Base-by-base conservation (phyloP, 768 basidiomycete genomes). In the Pilatotrama ljubarskyi region DNA sequence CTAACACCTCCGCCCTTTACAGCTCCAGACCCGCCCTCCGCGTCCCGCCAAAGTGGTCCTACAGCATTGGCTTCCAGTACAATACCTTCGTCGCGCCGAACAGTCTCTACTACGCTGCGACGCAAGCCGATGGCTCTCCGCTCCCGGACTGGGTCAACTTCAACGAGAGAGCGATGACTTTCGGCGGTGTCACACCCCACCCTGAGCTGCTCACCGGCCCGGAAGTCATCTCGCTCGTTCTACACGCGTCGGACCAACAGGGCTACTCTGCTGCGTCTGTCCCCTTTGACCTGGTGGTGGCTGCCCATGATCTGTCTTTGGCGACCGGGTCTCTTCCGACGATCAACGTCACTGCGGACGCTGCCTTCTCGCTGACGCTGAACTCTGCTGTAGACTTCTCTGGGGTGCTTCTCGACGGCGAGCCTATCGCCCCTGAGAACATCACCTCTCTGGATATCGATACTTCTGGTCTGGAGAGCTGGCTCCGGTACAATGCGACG, bases 31-130 rank as follows among this genome's bases (percentile, higher is more conserved):
- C 87, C 55, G 76, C 80, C 49, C 70, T 97, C 55, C 79, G 93
- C 51, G 83, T 96, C 10, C 93, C 93, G 1, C 83, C 83, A 7
- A 73, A 76, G 44, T 96, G 94, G 93, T 91, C 91, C 0, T 98
- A 96, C 75, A 93, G 91, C 67, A 82, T 98, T 58, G 95, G 95
- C 14, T 84, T 97, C 66, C 74, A 85, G 51, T 77, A 82, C 59
- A 76, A 81, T 36, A 94, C 90, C 2, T 88, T 86, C 71, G 59
- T 49, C 7, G 49, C 66, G 10, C 53, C 58, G 43, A 75, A 81
- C 29, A 58, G 72, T 46, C 74, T 80, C 35, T 75, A 74, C 25
- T 94, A 95, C 68, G 77, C 80, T 10, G 85, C 87, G 25, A 78
- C 82, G 35, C 82, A 82, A 67, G 75, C 78, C 0, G 84, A 92